Base-by-base conservation (phyloP, 1,284 basidiomycete genomes). In the Exobasidium cylindrosporum region DNA sequence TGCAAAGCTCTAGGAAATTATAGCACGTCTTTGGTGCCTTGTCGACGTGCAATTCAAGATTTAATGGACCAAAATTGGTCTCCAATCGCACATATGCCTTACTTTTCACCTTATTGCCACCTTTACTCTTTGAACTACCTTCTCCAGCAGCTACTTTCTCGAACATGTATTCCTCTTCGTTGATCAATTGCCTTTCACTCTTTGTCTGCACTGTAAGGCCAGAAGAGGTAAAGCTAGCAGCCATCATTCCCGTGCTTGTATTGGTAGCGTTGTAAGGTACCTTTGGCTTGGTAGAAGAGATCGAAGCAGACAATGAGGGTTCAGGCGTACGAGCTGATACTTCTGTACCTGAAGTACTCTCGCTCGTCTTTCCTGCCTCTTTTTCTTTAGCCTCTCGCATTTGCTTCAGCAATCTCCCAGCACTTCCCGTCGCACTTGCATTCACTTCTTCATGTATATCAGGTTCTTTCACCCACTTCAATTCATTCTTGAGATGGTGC, bases 171-270 rank as follows among this genome's bases (percentile, higher is more conserved):
- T 86, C 75, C 92, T 94, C 81, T 91, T 94, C 91, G 91, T 94
- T 82, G 44, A 92, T 92, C 26, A 94, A 82, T 2, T 94, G 86
- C 64, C 90, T 87, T 57, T 94, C 88, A 55, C 85, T 88, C 53
- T 84, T 84, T 4, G 87, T 87, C 60, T 88, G 86, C 4, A 92
- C 89, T 68, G 91, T 90, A 49, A 94, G 85, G 0, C 91, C 88
- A 0, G 95, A 97, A 2, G 91, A 93, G 0, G 96, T 99, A 54
- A 98, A 83, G 1, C 92, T 92, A 1, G 95, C 95, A 29, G 94
- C 93, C 0, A 91, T 86, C 50, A 89, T 83, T n/a, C 94, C 94
- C 32, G 85, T 92, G 0, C 92, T 92, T 77, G 90, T 92, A 4
- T 91, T 90, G 2, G 92, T 92, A 3, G 90, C 85, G 77, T 97